A percentile compares a stretch with the other conserved stretches of the same genome.
Evolutionary conservation across 345 rosid genomes (phyloP).

Genomic region (Ailanthus altissimus): DNA sequence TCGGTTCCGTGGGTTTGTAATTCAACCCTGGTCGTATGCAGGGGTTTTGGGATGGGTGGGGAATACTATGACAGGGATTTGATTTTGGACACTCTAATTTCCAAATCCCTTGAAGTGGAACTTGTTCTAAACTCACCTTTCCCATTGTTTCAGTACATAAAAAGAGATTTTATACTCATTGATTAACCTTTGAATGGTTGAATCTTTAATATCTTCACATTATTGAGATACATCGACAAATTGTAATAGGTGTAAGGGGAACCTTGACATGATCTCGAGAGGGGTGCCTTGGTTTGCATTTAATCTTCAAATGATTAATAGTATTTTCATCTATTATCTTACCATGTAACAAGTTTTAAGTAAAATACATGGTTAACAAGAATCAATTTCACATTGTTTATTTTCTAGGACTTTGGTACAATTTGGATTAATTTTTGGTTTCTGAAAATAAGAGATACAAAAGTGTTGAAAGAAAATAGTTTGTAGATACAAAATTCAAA

Average conservation of each 20-base stretch:
- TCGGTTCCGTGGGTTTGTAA: slow-evolving; percentile 85
- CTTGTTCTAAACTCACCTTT: slow-evolving; percentile 58
- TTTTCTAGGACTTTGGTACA: no score
- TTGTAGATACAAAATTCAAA: no score
- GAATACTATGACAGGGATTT: slow-evolving; percentile 34
- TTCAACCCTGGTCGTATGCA: slow-evolving; percentile 65
- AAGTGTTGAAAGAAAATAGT: no score
- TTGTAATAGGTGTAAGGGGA: not conserved
- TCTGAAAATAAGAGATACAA: no score
- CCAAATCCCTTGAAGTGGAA: slow-evolving; percentile 60
- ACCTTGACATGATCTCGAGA: not conserved
- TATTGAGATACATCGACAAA: not conserved
- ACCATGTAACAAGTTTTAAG: no score
- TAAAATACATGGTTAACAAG: no score
- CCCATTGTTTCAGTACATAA: slow-evolving; percentile 62
- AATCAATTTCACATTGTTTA: no score
- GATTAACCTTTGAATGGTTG: slow-evolving; percentile 23
- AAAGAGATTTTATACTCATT: slow-evolving; percentile 50
- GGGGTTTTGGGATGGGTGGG: slow-evolving; percentile 41
- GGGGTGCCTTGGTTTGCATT: not conserved
- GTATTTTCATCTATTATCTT: no score
- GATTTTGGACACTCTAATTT: slow-evolving; percentile 39
- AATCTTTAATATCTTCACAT: not conserved
- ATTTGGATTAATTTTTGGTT: no score
- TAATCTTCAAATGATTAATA: no score